phyloP scores from a whole-genome alignment of 352 stramenopile species.

The Pythium angustatum region DNA sequence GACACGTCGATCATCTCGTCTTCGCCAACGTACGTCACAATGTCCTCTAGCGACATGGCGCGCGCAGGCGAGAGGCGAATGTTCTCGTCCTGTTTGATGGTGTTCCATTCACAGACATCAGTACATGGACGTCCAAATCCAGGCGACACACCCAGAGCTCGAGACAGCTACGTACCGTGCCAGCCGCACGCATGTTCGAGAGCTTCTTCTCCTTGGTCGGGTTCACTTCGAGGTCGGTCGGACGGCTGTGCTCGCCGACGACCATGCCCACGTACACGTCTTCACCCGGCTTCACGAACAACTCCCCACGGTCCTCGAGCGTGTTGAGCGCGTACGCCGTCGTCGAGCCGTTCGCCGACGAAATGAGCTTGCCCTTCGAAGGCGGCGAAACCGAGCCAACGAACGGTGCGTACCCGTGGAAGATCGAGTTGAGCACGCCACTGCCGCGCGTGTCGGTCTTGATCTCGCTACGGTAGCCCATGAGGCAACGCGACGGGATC shows the following conservation, averaged over 20 bases:
- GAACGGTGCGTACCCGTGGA: conserved; percentile 93
- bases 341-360: conserved; percentile 65
- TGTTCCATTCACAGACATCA: background rate
- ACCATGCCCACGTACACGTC: conserved; percentile 98
- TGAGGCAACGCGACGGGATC: conserved; percentile 94
- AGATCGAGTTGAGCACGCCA: conserved; percentile 97
- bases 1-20: conserved; percentile 99
- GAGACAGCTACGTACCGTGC: conserved; percentile 48
- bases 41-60: conserved; percentile 95
- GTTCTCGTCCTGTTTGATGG: conserved; percentile 88
- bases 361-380: conserved; percentile 86
- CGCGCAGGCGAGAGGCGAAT: conserved; percentile 92
- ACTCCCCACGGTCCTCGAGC: conserved; percentile 92
- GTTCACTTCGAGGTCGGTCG: conserved; percentile 97
- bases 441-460: conserved; percentile 95
- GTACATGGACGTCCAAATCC: background rate
- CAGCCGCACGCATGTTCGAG: conserved; percentile 95
- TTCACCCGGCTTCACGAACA: conserved; percentile 96
- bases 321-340: conserved; percentile 92
- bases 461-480: conserved; percentile 96
- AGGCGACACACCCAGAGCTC: background rate
- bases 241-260: conserved; percentile 95
- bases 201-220: conserved; percentile 97
- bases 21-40: conserved; percentile 97
- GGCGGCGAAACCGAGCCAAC: conserved; percentile 67